Conservation (phyloP, 371 early-diverging fungal species). For the Actinomortierella wolfii region DNA sequence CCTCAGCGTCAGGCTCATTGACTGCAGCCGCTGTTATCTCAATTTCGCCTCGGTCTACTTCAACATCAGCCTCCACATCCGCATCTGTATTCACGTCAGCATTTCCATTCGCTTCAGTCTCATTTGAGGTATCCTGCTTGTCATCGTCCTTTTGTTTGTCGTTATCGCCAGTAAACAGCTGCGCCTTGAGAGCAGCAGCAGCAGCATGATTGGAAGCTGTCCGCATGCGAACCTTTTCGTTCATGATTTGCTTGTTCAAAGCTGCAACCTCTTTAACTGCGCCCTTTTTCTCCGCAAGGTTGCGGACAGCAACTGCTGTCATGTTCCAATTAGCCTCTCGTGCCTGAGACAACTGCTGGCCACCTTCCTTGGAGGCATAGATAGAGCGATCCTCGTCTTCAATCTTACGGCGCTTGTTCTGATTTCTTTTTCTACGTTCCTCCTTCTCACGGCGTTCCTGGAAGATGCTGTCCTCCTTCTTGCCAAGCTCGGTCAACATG, state of each 20-base stretch:
- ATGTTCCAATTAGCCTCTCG: conserved; percentile 19
- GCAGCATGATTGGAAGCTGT: conserved; percentile 49
- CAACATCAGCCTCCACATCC: conserved; percentile 43
- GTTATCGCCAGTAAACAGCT: conserved; percentile 31
- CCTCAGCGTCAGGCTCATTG: conserved; percentile 43
- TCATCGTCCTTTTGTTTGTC: conserved; percentile 1
- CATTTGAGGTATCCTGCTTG: conserved; percentile 1
- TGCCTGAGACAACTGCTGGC: conserved; percentile 31
- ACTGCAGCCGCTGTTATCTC: conserved; percentile 45
- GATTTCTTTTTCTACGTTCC: conserved; percentile 39
- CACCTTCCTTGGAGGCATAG: conserved; percentile 43
- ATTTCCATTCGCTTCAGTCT: conserved; percentile 1
- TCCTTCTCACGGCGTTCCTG: conserved; percentile 72
- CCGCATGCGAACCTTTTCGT: conserved; percentile 38
- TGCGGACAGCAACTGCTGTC: conserved; percentile 40
- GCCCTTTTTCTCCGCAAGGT: conserved; percentile 46
- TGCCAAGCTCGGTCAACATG: conserved; percentile 81
- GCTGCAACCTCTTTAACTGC: conserved; percentile 45
- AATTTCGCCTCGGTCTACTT: conserved; percentile 17
- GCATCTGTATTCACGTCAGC: conserved; percentile 16
- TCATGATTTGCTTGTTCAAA: conserved; percentile 42
- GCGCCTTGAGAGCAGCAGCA: conserved; percentile 60
- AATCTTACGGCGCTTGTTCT: conserved; percentile 26
- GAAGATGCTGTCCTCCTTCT: conserved; percentile 88
- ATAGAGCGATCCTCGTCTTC: conserved; percentile 29